phyloP scores from a whole-genome alignment of 139 green algal species.

The Desmodesmus armatus region DNA sequence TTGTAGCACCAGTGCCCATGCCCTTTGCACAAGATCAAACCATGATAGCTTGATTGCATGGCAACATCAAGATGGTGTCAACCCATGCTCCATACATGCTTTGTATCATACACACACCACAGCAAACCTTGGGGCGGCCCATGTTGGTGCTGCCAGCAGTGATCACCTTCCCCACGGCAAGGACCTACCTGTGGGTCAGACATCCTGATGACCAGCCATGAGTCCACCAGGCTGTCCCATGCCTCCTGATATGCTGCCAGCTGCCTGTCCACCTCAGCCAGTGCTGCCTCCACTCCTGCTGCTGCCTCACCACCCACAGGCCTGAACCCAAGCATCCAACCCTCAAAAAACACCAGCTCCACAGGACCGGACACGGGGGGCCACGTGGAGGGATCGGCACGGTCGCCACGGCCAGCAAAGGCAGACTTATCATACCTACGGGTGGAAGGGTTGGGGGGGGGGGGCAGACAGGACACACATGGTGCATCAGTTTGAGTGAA shows the following conservation, averaged over 20 bases:
- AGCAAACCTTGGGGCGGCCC: no score
- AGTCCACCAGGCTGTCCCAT: slow-evolving; percentile 88
- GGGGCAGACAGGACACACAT: not conserved
- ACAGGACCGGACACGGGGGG: slow-evolving; percentile 69
- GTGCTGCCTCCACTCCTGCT: slow-evolving; percentile 45
- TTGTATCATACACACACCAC: no score
- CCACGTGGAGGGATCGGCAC: slow-evolving; percentile 71
- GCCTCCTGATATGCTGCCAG: slow-evolving; percentile 81
- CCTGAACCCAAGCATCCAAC: slow-evolving; percentile 97
- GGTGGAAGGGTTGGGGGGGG: not conserved
- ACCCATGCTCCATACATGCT: no score
- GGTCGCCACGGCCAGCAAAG: slow-evolving; percentile 85
- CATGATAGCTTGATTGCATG: no score
- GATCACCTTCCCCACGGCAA: no score
- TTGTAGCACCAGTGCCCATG: no score
- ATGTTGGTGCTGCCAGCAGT: no score
- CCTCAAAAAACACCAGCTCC: slow-evolving; percentile 96
- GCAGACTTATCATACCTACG: slow-evolving; percentile 94
- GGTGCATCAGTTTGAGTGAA: not conserved
- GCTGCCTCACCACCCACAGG: slow-evolving; percentile 56
- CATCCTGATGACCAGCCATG: slow-evolving; percentile 95
- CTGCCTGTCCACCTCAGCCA: slow-evolving; percentile 77
- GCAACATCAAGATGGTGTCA: no score
- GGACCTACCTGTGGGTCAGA: slow-evolving; percentile 74
- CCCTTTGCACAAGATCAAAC: no score